Conservation (phyloP, 257 asterid species). For the Fraxinus cuspidata region DNA sequence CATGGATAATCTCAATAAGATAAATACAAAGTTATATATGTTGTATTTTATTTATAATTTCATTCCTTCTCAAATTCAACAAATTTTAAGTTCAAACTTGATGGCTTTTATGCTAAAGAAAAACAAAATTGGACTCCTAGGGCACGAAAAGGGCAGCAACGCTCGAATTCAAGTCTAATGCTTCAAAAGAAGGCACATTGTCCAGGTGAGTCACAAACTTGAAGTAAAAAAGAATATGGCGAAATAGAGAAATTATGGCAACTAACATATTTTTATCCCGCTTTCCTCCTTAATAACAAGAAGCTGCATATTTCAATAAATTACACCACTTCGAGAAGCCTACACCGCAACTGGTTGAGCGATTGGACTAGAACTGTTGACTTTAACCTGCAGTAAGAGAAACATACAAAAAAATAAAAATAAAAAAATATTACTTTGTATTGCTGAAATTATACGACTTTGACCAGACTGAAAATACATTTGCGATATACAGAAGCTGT, state of each 20-base stretch:
- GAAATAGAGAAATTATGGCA: constrained; percentile 16
- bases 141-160: not conserved
- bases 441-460: not conserved
- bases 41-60: constrained; percentile 15
- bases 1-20: not conserved
- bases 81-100: constrained; percentile 33
- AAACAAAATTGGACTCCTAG: constrained; percentile 39
- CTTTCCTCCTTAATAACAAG: constrained; percentile 23
- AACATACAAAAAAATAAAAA: not conserved
- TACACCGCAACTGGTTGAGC: constrained; percentile 70
- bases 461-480: constrained; percentile 17
- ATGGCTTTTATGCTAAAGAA: constrained; percentile 12
- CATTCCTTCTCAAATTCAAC: constrained; percentile 24
- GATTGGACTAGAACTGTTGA: constrained; percentile 52
- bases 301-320: constrained; percentile 11
- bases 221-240: constrained; percentile 6
- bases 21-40: not conserved
- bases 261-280: not conserved
- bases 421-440: constrained; percentile 5
- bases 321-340: constrained; percentile 25
- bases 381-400: constrained; percentile 60
- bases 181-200: constrained; percentile 3
- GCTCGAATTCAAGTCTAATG: not conserved
- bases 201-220: constrained; percentile 9
- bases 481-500: constrained; percentile 13